phyloP scores from a whole-genome alignment of 106 monocot species.

The Platanthera zijinensis region DNA sequence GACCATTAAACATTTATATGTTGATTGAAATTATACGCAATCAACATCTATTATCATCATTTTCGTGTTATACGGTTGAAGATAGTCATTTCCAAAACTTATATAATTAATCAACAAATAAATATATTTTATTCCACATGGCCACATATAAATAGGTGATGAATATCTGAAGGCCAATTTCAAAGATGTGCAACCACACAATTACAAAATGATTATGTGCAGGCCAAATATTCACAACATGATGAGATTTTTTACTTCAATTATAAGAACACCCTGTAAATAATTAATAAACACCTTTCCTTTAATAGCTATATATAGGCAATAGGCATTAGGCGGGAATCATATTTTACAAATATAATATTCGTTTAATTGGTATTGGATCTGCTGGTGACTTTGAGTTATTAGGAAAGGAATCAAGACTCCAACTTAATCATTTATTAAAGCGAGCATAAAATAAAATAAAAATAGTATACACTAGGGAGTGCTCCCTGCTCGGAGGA shows the following conservation, averaged over 20 bases:
- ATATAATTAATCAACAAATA: no score
- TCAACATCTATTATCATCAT: no score
- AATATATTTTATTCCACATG: no score
- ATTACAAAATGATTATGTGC: no score
- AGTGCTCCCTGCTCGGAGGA: neutral
- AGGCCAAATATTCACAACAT: no score
- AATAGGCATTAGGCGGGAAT: neutral
- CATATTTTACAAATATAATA: neutral
- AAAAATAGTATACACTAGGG: neutral
- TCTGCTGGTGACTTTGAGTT: neutral
- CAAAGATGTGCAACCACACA: no score
- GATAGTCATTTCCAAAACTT: no score
- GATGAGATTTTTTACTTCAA: neutral
- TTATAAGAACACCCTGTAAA: neutral
- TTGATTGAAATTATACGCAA: no score
- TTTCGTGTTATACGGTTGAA: no score
- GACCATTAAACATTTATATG: no score
- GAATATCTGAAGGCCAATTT: no score
- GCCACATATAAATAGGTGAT: no score
- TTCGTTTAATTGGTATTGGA: neutral
- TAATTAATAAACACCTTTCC: neutral
- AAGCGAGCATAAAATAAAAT: neutral
- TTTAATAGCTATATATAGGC: neutral
- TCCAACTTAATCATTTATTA: neutral
- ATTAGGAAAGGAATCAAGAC: neutral